Evolutionary conservation across 257 asterid genomes (phyloP).

Genomic region (Solanum sejunctum): DNA sequence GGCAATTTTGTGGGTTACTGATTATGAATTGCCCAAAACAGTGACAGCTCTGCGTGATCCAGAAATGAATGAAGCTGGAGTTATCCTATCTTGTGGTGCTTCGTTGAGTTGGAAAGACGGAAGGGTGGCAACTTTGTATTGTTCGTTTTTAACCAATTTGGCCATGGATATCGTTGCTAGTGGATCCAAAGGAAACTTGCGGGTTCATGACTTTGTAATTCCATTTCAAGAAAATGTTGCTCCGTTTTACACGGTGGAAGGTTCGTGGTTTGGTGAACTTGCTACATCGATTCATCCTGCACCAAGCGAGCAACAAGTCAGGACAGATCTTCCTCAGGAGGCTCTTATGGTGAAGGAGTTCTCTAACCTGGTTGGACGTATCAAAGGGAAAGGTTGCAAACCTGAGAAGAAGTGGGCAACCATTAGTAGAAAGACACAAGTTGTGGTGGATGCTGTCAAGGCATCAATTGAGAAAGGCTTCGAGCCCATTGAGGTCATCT

Average conservation of each 20-base stretch:
- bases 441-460: slow-evolving; percentile 61
- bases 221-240: slow-evolving; percentile 46
- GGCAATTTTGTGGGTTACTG: slow-evolving; percentile 59
- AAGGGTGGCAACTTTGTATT: slow-evolving; percentile 48
- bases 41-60: slow-evolving; percentile 38
- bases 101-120: slow-evolving; percentile 57
- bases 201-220: slow-evolving; percentile 43
- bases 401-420: slow-evolving; percentile 64
- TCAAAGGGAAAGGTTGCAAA: slow-evolving; percentile 22
- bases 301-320: slow-evolving; percentile 34
- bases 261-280: slow-evolving; percentile 24
- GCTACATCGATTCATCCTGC: slow-evolving; percentile 37
- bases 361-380: slow-evolving; percentile 23
- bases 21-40: slow-evolving; percentile 47
- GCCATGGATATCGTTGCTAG: slow-evolving; percentile 47
- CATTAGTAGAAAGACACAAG: slow-evolving; percentile 49
- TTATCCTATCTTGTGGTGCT: slow-evolving; percentile 53
- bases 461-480: slow-evolving; percentile 49
- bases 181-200: slow-evolving; percentile 46
- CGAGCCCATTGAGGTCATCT: slow-evolving; percentile 26
- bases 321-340: slow-evolving; percentile 60
- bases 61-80: slow-evolving; percentile 34
- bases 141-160: slow-evolving; percentile 53
- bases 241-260: slow-evolving; percentile 25
- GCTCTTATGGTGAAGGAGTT: slow-evolving; percentile 67